Conservation (phyloP, 169 alveolate species). For the Plasmodium chabaudi region DNA sequence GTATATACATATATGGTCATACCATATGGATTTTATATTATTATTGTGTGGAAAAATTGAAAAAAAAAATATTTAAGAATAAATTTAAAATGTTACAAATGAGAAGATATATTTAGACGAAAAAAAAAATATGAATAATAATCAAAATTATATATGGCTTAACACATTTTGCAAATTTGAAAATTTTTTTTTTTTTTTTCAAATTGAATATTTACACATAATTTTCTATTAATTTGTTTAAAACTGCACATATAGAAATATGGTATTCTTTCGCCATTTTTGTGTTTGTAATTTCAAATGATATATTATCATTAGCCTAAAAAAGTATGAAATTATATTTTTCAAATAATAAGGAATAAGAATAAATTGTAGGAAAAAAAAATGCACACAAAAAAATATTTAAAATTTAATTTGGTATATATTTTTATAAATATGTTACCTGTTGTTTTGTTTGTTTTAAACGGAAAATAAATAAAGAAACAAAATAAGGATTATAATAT, state of each 20-base stretch:
- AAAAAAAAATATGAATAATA: too few relatives aligned
- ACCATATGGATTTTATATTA: too few relatives aligned
- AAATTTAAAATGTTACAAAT: too few relatives aligned
- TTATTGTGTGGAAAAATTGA: too few relatives aligned
- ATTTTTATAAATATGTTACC: constrained; percentile 11
- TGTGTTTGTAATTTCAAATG: constrained; percentile 11
- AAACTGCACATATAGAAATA: constrained; percentile 40
- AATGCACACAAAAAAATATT: constrained; percentile 1
- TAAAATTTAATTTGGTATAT: neutral
- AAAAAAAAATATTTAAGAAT: too few relatives aligned
- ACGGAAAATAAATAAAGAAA: constrained; percentile 64
- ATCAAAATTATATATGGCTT: too few relatives aligned
- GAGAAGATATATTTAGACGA: too few relatives aligned
- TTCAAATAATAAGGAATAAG: neutral
- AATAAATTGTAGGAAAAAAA: neutral
- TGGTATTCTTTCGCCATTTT: constrained; percentile 44
- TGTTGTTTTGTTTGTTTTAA: constrained; percentile 31
- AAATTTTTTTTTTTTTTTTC: too few relatives aligned
- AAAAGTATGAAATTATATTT: neutral
- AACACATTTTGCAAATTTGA: too few relatives aligned
- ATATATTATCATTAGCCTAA: constrained; percentile 18
- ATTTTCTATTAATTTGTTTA: constrained; percentile 39
- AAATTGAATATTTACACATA: constrained; percentile 15
- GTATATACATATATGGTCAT: too few relatives aligned
- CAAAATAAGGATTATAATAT: constrained; percentile 69